Evolutionary conservation across 1,284 basidiomycete species (phyloP).

Genomic region (Wallemia hederae): DNA sequence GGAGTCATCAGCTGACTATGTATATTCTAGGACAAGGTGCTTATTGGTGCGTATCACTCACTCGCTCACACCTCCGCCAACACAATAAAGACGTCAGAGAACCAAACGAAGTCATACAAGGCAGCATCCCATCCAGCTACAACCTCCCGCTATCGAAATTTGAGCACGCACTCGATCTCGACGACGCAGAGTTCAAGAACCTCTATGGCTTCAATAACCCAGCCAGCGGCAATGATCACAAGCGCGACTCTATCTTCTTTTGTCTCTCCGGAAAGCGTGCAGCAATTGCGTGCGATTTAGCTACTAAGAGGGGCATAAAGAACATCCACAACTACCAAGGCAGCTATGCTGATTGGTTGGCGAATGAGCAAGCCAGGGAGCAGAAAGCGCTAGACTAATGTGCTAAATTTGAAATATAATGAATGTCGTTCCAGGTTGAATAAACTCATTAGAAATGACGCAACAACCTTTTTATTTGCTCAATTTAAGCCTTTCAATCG

Average conservation of each 20-base stretch:
- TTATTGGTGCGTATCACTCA: background rate
- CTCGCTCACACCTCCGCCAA: background rate
- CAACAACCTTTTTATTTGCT: no score
- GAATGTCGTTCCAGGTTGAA: background rate
- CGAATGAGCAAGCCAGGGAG: constrained; percentile 19
- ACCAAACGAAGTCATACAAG: constrained; percentile 69
- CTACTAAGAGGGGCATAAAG: constrained; percentile 35
- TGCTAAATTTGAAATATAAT: background rate
- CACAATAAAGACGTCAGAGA: constrained; percentile 54
- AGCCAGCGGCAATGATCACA: constrained; percentile 9
- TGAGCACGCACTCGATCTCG: constrained; percentile 33
- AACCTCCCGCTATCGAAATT: constrained; percentile 68
- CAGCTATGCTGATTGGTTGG: constrained; percentile 74
- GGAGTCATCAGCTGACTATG: no score
- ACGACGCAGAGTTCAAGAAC: constrained; percentile 29
- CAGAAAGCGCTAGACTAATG: constrained; percentile 4
- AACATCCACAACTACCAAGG: constrained; percentile 66
- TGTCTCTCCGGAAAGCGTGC: constrained; percentile 73
- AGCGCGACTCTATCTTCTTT: constrained; percentile 71
- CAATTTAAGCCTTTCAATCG: background rate
- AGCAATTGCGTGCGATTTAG: constrained; percentile 52
- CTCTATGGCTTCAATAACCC: constrained; percentile 71
- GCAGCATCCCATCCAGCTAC: constrained; percentile 80
- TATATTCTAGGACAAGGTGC: background rate
- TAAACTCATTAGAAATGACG: no score